Conservation (phyloP, 2,329 filamentous ascomycete species). For the Didymella keratinophila region DNA sequence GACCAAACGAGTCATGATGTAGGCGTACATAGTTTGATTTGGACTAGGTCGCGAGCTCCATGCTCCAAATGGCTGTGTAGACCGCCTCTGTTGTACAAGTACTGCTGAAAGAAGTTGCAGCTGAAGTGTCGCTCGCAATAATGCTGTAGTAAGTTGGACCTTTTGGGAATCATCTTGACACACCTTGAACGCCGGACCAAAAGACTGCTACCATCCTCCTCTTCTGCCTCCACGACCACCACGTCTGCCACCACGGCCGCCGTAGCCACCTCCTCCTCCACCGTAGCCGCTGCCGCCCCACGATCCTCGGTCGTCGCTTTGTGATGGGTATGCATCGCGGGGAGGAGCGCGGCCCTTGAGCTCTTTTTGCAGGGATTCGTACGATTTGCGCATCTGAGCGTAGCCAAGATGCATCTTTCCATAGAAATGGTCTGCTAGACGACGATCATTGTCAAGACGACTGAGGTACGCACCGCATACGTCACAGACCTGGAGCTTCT, state of each 20-base stretch:
- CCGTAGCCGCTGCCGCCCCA: slow-evolving; percentile 38
- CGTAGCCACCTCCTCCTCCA: slow-evolving; percentile 30
- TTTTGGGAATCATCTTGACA: slow-evolving; percentile 46
- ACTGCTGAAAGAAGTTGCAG: slow-evolving; percentile 28
- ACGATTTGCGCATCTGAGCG: slow-evolving; percentile 96
- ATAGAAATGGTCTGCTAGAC: slow-evolving; percentile 96
- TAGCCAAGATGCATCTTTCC: slow-evolving; percentile 99
- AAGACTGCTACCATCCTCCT: slow-evolving; percentile 41
- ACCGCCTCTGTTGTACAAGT: slow-evolving; percentile 38
- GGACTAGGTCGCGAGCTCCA: slow-evolving; percentile 38
- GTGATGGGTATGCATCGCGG: slow-evolving; percentile 48
- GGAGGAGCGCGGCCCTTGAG: slow-evolving; percentile 75
- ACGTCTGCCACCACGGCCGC: slow-evolving; percentile 39
- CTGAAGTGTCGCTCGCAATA: slow-evolving; percentile 28
- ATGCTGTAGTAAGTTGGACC: slow-evolving; percentile 45
- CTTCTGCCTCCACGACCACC: slow-evolving; percentile 38
- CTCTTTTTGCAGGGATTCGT: slow-evolving; percentile 85
- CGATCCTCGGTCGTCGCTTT: slow-evolving; percentile 35
- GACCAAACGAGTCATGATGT: slow-evolving; percentile 39
- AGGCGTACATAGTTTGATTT: slow-evolving; percentile 47
- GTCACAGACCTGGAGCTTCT: slow-evolving; percentile 98
- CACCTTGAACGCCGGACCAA: slow-evolving; percentile 47
- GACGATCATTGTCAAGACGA: slow-evolving; percentile 89
- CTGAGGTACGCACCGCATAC: slow-evolving; percentile 96
- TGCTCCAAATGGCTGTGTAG: slow-evolving; percentile 21